Evolutionary conservation across 139 green algal genomes (phyloP).

Genomic region (Mesotaenium endlicherianum): DNA sequence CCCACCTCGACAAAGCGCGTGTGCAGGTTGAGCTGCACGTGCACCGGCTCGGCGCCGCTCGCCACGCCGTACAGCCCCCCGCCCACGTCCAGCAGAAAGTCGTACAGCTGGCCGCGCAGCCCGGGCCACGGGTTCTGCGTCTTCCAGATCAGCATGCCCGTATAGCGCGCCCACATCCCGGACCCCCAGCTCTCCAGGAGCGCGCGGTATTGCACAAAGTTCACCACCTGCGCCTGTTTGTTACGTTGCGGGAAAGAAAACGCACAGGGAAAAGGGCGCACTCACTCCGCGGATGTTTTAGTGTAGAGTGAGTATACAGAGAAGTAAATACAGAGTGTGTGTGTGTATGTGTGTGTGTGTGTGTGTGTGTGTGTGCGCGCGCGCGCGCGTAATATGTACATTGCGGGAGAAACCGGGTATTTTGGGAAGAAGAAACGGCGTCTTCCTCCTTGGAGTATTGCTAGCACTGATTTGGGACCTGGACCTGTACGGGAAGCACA

Average conservation of each 20-base stretch:
- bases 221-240: slow-evolving; percentile 49
- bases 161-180: slow-evolving; percentile 46
- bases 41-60: slow-evolving; percentile 17
- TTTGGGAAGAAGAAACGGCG: too few relatives aligned
- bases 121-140: slow-evolving; percentile 56
- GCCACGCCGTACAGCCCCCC: slow-evolving; percentile 27
- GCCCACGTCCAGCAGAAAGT: slow-evolving; percentile 24
- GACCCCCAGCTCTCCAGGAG: slow-evolving; percentile 47
- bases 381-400: too few relatives aligned
- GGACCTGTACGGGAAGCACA: too few relatives aligned
- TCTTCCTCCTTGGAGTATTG: too few relatives aligned
- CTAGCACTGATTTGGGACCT: too few relatives aligned
- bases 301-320: too few relatives aligned
- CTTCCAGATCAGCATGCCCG: slow-evolving; percentile 55
- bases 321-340: too few relatives aligned
- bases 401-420: too few relatives aligned
- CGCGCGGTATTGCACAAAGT: slow-evolving; percentile 53
- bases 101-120: slow-evolving; percentile 54
- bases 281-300: too few relatives aligned
- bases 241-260: slow-evolving; percentile 3
- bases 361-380: too few relatives aligned
- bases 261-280: neutral
- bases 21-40: slow-evolving; percentile 46
- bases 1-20: slow-evolving; percentile 24
- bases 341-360: too few relatives aligned